phyloP scores from a whole-genome alignment of 495 filamentous ascomycete species.

The Aspergillus biplanus region DNA sequence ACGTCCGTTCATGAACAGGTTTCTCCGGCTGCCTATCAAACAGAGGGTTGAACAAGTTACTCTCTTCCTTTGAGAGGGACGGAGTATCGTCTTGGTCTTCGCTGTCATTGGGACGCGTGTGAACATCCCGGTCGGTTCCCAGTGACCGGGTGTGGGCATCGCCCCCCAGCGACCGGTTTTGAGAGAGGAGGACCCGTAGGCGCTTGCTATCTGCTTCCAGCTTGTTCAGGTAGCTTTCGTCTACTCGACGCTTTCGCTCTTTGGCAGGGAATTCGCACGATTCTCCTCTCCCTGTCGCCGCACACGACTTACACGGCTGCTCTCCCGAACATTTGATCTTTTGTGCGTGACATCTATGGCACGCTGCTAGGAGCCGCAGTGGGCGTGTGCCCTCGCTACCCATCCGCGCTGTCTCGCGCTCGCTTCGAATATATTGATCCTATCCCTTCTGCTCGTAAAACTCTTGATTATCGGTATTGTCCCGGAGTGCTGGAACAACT shows the following conservation, averaged over 20 bases:
- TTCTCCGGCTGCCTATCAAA: slow-evolving; percentile 17
- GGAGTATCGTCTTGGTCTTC: slow-evolving; percentile 15
- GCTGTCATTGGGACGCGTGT: background rate
- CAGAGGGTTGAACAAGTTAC: slow-evolving; percentile 16
- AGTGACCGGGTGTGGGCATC: background rate
- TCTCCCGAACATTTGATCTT: slow-evolving; percentile 30
- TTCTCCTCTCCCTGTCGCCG: slow-evolving; percentile 12
- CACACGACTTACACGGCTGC: slow-evolving; percentile 23
- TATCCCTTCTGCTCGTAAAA: background rate
- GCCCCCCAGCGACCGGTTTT: slow-evolving; percentile 13
- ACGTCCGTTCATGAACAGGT: slow-evolving; percentile 2
- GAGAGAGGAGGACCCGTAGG: slow-evolving; percentile 4
- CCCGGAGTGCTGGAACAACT: slow-evolving; percentile 5
- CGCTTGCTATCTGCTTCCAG: slow-evolving; percentile 18
- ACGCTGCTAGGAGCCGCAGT: slow-evolving; percentile 19
- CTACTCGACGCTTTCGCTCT: slow-evolving; percentile 24
- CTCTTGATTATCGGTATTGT: background rate
- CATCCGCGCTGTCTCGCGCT: background rate
- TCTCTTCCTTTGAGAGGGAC: slow-evolving; percentile 18
- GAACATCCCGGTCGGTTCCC: background rate
- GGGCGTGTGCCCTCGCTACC: slow-evolving; percentile 6
- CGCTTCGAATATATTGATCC: background rate
- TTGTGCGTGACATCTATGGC: slow-evolving; percentile 26
- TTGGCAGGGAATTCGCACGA: slow-evolving; percentile 25
- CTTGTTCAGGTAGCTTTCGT: slow-evolving; percentile 22